Conservation (phyloP, 1,139 yeast genomes). For the Spencermartinsiella ligniputridi region DNA sequence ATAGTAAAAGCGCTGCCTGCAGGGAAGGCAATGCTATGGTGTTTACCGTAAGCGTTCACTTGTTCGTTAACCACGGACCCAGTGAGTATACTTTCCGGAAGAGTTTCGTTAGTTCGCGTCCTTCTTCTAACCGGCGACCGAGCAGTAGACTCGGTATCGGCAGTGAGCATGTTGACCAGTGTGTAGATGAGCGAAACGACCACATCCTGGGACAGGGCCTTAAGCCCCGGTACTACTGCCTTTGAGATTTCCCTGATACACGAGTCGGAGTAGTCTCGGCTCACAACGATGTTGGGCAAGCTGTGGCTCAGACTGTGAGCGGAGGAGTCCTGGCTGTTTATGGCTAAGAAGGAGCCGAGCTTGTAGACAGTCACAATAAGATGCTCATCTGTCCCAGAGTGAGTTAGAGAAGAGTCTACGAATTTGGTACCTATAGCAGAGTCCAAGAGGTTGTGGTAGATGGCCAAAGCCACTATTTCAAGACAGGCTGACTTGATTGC, state of each 20-base stretch:
- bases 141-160: slow-evolving; percentile 38
- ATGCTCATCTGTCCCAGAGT: slow-evolving; percentile 27
- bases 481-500: slow-evolving; percentile 41
- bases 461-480: slow-evolving; percentile 42
- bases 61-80: background rate
- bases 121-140: background rate
- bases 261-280: slow-evolving; percentile 33
- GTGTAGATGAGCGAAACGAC: slow-evolving; percentile 86
- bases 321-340: slow-evolving; percentile 34
- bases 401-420: slow-evolving; percentile 35
- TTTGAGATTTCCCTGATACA: slow-evolving; percentile 34
- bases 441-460: slow-evolving; percentile 28
- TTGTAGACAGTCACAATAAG: slow-evolving; percentile 49
- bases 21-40: background rate
- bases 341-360: slow-evolving; percentile 52
- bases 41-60: background rate
- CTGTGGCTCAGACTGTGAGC: slow-evolving; percentile 30
- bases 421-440: slow-evolving; percentile 33
- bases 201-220: slow-evolving; percentile 63
- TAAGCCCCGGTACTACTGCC: slow-evolving; percentile 42
- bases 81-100: background rate
- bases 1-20: slow-evolving; percentile 8
- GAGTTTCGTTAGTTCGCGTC: slow-evolving; percentile 11
- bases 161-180: slow-evolving; percentile 66
- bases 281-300: slow-evolving; percentile 39